Conservation (phyloP, 441 rosid genomes). For the Syzygium syzygioides region DNA sequence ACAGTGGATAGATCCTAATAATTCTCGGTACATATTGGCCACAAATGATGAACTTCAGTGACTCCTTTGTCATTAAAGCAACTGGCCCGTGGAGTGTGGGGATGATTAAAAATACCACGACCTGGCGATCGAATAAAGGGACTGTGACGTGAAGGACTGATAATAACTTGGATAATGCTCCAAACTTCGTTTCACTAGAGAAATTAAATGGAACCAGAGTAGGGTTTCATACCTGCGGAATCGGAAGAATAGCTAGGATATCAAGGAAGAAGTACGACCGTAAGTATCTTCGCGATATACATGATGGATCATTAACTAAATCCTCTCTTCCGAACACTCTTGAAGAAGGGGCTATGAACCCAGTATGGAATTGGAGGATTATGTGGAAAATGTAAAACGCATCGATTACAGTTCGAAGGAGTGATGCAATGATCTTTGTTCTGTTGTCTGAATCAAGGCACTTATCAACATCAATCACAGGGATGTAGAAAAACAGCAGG, state of each 20-base stretch:
- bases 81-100: constrained; percentile 27
- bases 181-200: background rate
- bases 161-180: background rate
- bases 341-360: constrained; percentile 46
- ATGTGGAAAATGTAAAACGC: constrained; percentile 52
- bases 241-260: constrained; percentile 52
- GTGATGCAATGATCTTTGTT: constrained; percentile 22
- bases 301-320: constrained; percentile 25
- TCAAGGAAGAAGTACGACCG: constrained; percentile 36
- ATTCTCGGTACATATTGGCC: constrained; percentile 69
- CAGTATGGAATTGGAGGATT: constrained; percentile 51
- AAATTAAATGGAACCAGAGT: background rate
- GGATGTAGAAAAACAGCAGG: constrained; percentile 56
- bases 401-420: constrained; percentile 45
- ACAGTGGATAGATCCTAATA: constrained; percentile 44
- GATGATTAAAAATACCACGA: constrained; percentile 38
- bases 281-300: constrained; percentile 39
- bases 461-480: constrained; percentile 18
- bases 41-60: constrained; percentile 38
- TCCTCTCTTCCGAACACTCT: constrained; percentile 65
- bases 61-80: constrained; percentile 46
- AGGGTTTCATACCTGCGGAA: constrained; percentile 49
- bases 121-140: constrained; percentile 22
- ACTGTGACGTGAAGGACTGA: background rate
- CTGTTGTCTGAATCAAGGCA: constrained; percentile 34